Evolutionary conservation across 1,284 basidiomycete genomes (phyloP), one percentile per base, ranked within the genome.

Genomic region (Ganoderma leucocontextum): DNA sequence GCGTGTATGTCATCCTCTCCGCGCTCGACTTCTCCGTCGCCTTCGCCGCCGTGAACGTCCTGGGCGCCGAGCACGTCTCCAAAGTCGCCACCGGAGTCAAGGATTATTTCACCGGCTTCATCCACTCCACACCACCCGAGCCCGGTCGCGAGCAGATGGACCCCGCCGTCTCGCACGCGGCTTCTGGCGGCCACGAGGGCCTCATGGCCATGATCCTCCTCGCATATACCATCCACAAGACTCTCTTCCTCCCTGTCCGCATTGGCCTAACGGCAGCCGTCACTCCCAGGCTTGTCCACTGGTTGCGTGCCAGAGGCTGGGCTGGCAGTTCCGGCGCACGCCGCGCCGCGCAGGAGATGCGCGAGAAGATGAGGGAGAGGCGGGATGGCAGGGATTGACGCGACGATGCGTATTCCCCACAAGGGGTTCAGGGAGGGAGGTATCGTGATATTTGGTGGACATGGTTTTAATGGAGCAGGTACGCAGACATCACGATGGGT

Each of bases 201-300:
- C 81, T 98, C 9, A 97, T 95, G 80, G 96, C 97, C 42, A 98
- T 98, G 88, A 82, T 96, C 52, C 89, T 95, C 0, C 83, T 99
- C 69, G 97, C 98, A 8, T 99, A 97, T 80, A 94, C 94, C 9
- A 91, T 99, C 64, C 97, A 99, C 87, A 99, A 99, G 83, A 98
- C 96, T 0, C 78, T 96, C 0, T 91, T 99, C 76, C 79, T 99
- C n/a, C 97, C 98, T 7, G 80, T 99, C 25, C 84, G 98, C 29
- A 89, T 98, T 0, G 97, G 95, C 0, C 80, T 97, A 70, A 98
- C 97, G 0, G 96, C 95, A 1, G 92, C 91, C 0, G 82, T 96
- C 68, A 98, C 96, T 1, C 97, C 97, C 0, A 87, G 86, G 74
- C 81, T 98, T 33, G 96, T 98, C 4, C 85, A 85, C 36, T 96